Evolutionary conservation across 306 rosid genomes (phyloP), one percentile per base, ranked within the genome.

Genomic region (Biancaea sappan): DNA sequence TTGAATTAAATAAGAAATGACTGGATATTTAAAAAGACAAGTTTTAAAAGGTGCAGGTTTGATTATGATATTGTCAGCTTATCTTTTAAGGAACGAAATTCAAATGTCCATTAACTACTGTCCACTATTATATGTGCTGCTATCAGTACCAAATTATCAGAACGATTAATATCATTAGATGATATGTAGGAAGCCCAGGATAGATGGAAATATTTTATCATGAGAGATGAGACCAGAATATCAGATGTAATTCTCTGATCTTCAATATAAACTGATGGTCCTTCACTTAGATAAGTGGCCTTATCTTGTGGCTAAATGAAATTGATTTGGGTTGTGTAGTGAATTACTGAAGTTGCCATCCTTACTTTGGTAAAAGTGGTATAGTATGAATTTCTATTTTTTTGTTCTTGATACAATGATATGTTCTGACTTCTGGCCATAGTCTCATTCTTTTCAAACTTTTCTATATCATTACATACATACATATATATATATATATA

Each of bases 261-360:
- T 63, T 51, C 21, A 62, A 63, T 22, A 2, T 50, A 22, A 21
- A 51, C 14, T 63, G 51, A 21, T 63, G 32, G 15, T 31, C 29
- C 69, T 63, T 40, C n/a, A 21, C 19, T 7, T 40, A 51, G 11
- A 6, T 2, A n/a, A 15, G 12, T 31, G 48, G 5, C 28, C 12
- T n/a, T 3, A 32, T 2, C 28, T 40, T 38, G 12, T 19, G 51
- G 8, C 26, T 37, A 5, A 6, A 62, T 7, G 31, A 52, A 71
- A 34, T 72, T 43, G 53, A 66, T 34, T 26, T 68, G 69, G 71
- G 57, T 41, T 77, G 43, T 57, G 16, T 66, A 13, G n/a, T 59
- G 63, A 57, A 47, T n/a, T n/a, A n/a, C n/a, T n/a, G n/a, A n/a
- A n/a, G 57, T 66, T 66, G 5, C 25, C 15, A 0, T 66, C 38